Evolutionary conservation across 805 yeast genomes (phyloP), one percentile per base, ranked within the genome.

Genomic region (Tetrapisispora nanseiensis): DNA sequence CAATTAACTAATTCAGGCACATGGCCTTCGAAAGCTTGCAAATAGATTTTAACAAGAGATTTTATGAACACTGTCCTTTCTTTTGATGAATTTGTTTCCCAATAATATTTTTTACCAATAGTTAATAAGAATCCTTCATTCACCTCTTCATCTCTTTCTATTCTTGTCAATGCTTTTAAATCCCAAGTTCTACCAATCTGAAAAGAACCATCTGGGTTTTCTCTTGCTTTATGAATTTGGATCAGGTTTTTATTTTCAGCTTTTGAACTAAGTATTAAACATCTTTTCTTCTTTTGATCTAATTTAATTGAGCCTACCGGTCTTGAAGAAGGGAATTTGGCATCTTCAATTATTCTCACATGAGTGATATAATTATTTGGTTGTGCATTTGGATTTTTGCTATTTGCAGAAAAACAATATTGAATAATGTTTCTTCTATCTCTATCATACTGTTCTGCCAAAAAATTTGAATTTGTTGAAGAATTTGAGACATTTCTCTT

Each of bases 141-240:
- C 11, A 71, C 72, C 22, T 64, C 71, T 26, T 46, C 41, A 46
- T 80, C 85, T 42, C 74, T 69, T 26, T 78, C 77, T 2, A 89
- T 60, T 33, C 62, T 60, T 3, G 69, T 59, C 48, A 90, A 66
- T 51, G 85, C 94, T 46, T 75, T 83, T 52, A 90, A 65, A 47
- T 77, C 79, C 97, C 97, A 89, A 3, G 95, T 82, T 54, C 96
- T 74, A 26, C 97, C 97, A 40, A 89, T 85, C 62, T 89, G 97
- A 52, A 83, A 77, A 1, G 79, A 61, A 1, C 83, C 80, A 51
- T 84, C 83, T 9, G 74, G 67, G 51, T 82, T 82, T 57, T 77
- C 86, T 53, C 94, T 79, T 2, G 94, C 95, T 62, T 90, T 89
- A 58, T 87, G 95, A 11, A 89, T 52, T 44, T 79, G 70, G 26